Conservation (phyloP, 768 basidiomycete species). For the Panellus pusillus region DNA sequence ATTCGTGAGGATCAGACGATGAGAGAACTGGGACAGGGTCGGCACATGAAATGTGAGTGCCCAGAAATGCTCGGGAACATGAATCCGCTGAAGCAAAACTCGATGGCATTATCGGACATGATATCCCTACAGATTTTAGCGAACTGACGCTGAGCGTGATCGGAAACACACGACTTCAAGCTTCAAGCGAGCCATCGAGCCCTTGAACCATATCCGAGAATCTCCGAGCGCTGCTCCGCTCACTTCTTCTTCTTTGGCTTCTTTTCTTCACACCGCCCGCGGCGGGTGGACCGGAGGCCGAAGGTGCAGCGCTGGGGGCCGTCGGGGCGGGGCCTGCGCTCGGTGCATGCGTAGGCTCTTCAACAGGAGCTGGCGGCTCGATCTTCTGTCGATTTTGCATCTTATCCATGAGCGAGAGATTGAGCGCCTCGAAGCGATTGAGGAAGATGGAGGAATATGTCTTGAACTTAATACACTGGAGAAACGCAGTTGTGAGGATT, state of each 20-base stretch:
- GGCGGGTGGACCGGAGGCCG: constrained; percentile 33
- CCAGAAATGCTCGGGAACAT: no score
- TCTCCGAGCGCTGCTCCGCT: background rate
- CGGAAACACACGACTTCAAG: constrained; percentile 7
- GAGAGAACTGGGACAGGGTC: no score
- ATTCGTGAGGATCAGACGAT: no score
- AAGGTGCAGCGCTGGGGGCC: constrained; percentile 33
- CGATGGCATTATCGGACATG: background rate
- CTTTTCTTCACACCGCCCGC: constrained; percentile 78
- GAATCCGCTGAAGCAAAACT: no score
- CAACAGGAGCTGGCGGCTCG: constrained; percentile 23
- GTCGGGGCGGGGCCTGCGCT: constrained; percentile 30
- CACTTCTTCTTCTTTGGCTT: constrained; percentile 81
- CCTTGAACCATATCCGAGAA: background rate
- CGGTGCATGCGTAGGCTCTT: constrained; percentile 19
- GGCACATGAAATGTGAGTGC: no score
- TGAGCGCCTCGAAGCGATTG: constrained; percentile 93
- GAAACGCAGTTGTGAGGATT: background rate
- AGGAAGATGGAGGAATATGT: constrained; percentile 93
- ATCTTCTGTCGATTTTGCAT: constrained; percentile 66
- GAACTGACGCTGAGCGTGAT: background rate
- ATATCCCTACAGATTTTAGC: constrained; percentile 10
- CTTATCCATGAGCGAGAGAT: constrained; percentile 80
- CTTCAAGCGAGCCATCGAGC: background rate
- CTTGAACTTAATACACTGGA: constrained; percentile 93